A percentile compares a stretch with the other conserved stretches of the same genome.
Conservation (phyloP, 1,284 basidiomycete genomes). For the Trichosporon sp. region DNA sequence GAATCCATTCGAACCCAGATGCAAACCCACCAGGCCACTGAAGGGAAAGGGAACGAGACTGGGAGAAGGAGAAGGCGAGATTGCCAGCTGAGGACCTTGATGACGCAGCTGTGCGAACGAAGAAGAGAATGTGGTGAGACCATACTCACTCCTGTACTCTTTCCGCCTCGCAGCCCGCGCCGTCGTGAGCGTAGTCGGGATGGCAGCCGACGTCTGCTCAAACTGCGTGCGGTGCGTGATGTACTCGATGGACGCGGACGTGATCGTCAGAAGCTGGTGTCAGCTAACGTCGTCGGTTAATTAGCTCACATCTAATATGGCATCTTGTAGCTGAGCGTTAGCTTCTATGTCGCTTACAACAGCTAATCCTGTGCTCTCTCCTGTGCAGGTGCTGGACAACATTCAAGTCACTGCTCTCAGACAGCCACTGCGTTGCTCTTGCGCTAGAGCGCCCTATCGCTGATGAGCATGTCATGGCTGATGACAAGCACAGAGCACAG, state of each 20-base stretch:
- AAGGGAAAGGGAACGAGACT: neutral
- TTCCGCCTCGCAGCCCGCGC: conserved; percentile 27
- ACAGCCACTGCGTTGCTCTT: no score
- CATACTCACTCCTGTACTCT: conserved; percentile 31
- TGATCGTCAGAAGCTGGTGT: conserved; percentile 42
- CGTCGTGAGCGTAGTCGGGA: conserved; percentile 37
- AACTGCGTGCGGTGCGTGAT: conserved; percentile 45
- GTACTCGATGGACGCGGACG: conserved; percentile 46
- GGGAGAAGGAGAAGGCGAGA: no score
- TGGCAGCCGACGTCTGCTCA: conserved; percentile 36
- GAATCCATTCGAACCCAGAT: no score
- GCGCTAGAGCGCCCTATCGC: neutral
- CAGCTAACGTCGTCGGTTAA: neutral
- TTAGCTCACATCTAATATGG: conserved; percentile 42
- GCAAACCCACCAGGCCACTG: no score
- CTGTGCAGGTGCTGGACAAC: neutral
- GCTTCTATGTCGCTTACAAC: neutral
- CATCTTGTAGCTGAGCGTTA: conserved; percentile 44
- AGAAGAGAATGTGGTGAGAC: neutral
- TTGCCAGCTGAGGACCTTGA: neutral
- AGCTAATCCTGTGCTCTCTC: neutral
- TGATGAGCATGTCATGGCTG: neutral
- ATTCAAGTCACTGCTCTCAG: neutral
- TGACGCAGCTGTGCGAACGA: neutral
- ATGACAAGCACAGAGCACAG: neutral